A percentile compares a stretch with the other conserved stretches of the same genome.
Evolutionary conservation across 2,329 filamentous ascomycete species (phyloP).

Genomic region (Monascus ruber): DNA sequence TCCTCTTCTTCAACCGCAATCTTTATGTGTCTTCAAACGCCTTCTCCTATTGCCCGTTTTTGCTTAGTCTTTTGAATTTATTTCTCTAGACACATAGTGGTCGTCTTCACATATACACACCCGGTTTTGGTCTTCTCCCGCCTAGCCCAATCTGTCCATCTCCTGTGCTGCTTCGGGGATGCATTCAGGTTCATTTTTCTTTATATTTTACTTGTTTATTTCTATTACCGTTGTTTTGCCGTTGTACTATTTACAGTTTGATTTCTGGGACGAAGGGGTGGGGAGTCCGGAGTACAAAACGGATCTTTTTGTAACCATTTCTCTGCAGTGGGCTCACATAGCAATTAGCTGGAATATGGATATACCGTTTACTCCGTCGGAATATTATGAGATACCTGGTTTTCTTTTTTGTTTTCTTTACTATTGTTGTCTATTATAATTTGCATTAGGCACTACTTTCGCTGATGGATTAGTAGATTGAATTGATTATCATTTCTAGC

Average conservation of each 20-base stretch:
- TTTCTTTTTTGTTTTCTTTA: no score
- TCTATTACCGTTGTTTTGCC: neutral
- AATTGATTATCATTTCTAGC: neutral
- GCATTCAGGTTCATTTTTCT: conserved; percentile 3
- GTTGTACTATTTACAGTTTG: neutral
- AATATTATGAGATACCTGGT: neutral
- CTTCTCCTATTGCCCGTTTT: no score
- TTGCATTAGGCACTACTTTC: neutral
- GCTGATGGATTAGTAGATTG: neutral
- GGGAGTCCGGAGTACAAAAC: conserved; percentile 9
- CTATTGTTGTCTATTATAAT: no score
- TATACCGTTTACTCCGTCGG: neutral
- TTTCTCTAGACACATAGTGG: no score
- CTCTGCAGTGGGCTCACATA: neutral
- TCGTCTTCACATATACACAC: no score
- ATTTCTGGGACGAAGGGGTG: conserved; percentile 1
- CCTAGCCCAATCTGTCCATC: no score
- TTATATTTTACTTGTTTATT: neutral
- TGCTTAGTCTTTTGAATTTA: no score
- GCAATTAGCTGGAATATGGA: neutral
- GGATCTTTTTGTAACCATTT: neutral
- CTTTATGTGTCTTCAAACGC: no score
- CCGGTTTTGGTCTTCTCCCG: no score
- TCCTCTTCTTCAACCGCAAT: no score
- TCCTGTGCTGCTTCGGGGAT: neutral